These are phyloP conservation scores for Simmondsia chinensis DNA, from an alignment of 148 eudicot species.

Conservation along the genomic window DNA sequence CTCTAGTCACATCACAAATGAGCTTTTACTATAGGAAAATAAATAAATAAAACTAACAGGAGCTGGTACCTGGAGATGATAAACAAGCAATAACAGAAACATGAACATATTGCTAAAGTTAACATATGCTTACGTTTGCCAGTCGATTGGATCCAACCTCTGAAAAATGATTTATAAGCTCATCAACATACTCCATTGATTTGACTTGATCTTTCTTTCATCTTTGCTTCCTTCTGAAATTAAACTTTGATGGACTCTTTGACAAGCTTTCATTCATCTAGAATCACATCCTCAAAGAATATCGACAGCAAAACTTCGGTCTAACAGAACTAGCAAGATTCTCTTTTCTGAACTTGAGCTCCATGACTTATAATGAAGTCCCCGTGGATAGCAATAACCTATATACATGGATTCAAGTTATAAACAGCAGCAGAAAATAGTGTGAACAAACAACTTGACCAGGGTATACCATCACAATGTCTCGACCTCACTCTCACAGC, in stretches of 20 bases:
- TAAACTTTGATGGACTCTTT: slow-evolving; percentile 34
- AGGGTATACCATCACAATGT: too few species aligned
- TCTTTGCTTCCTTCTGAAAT: slow-evolving; percentile 75
- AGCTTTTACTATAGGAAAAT: too few species aligned
- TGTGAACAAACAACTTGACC: slow-evolving; percentile 3
- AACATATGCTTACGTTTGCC: slow-evolving; percentile 83
- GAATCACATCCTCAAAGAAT: slow-evolving; percentile 71
- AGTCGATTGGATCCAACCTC: slow-evolving; percentile 92
- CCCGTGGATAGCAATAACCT: slow-evolving; percentile 61
- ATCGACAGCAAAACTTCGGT: slow-evolving; percentile 76
- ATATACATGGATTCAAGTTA: slow-evolving; percentile 9
- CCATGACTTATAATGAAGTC: slow-evolving; percentile 37
- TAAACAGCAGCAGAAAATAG: slow-evolving; percentile 3
- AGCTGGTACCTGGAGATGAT: too few species aligned
- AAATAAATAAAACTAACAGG: too few species aligned
- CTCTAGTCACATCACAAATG: too few species aligned
- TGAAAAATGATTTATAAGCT: slow-evolving; percentile 49
- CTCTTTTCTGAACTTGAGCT: slow-evolving; percentile 74
- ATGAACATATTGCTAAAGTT: too few species aligned
- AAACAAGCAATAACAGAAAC: too few species aligned
- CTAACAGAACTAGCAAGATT: slow-evolving; percentile 69
- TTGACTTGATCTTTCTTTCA: slow-evolving; percentile 44
- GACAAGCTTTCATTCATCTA: slow-evolving; percentile 28
- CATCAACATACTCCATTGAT: slow-evolving; percentile 46
- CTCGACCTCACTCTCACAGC: slow-evolving; percentile 84